phyloP scores from a whole-genome alignment of 2,329 filamentous ascomycete genomes.

The Pseudocercospora vitis region DNA sequence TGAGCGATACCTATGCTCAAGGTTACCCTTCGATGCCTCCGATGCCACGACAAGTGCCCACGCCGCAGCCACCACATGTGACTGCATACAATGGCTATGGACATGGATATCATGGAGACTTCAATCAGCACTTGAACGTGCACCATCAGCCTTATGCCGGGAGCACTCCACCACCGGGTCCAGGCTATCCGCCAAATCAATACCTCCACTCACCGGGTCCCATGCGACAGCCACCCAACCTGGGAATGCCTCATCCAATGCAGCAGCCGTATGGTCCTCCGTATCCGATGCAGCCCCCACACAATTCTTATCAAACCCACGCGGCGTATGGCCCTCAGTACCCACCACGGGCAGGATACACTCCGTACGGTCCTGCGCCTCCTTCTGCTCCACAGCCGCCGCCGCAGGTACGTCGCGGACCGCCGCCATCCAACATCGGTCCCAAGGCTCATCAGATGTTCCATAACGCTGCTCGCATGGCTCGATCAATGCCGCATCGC shows the following conservation, averaged over 20 bases:
- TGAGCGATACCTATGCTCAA: slow-evolving; percentile 43
- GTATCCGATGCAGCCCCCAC: slow-evolving; percentile 25
- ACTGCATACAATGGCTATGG: slow-evolving; percentile 36
- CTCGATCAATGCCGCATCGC: slow-evolving; percentile 34
- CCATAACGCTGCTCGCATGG: slow-evolving; percentile 38
- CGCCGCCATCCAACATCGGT: slow-evolving; percentile 27
- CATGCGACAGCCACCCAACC: slow-evolving; percentile 25
- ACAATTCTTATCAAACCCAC: slow-evolving; percentile 14
- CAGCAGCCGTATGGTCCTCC: slow-evolving; percentile 24
- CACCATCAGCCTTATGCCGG: slow-evolving; percentile 32
- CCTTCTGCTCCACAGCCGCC: slow-evolving; percentile 27
- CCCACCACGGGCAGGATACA: slow-evolving; percentile 27
- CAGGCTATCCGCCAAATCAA: slow-evolving; percentile 30
- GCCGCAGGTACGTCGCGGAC: slow-evolving; percentile 28
- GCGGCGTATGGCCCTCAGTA: slow-evolving; percentile 22
- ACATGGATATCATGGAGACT: slow-evolving; percentile 30
- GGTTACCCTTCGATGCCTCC: slow-evolving; percentile 32
- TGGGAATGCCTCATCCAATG: slow-evolving; percentile 26
- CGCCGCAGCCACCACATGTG: slow-evolving; percentile 27
- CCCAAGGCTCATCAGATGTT: slow-evolving; percentile 38
- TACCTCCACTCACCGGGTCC: slow-evolving; percentile 28
- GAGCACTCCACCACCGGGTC: slow-evolving; percentile 27
- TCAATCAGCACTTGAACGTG: slow-evolving; percentile 28
- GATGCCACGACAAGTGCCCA: slow-evolving; percentile 26
- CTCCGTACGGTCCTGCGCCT: slow-evolving; percentile 25